Percentiles rank a stretch among this genome's conserved stretches.
These are phyloP conservation scores for Ganoderma resinaceum DNA, from an alignment of 1,284 basidiomycete genomes.

Conservation along the genomic window DNA sequence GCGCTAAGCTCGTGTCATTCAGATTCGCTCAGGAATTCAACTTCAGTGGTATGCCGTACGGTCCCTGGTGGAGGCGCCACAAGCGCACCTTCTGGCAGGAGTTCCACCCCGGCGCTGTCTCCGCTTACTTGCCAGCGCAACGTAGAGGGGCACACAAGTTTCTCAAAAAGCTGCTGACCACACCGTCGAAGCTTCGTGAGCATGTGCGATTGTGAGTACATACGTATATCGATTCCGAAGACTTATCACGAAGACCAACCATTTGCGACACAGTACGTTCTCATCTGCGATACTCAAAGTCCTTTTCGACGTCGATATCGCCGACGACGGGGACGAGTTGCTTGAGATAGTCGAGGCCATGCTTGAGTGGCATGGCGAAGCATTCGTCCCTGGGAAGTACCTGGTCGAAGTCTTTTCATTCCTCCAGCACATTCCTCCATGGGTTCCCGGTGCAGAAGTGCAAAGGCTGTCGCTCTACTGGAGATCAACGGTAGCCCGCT, in stretches of 20 bases:
- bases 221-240: background rate
- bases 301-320: slow-evolving; percentile 13
- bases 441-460: slow-evolving; percentile 16
- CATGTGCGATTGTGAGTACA: slow-evolving; percentile 6
- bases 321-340: slow-evolving; percentile 7
- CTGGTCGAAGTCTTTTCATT: slow-evolving; percentile 16
- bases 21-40: slow-evolving; percentile 18
- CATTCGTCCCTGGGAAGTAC: slow-evolving; percentile 15
- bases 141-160: slow-evolving; percentile 3
- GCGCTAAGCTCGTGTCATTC: background rate
- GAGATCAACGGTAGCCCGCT: background rate
- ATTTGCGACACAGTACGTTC: slow-evolving; percentile 7
- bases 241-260: too few relatives aligned
- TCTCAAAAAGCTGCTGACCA: background rate
- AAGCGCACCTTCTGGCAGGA: slow-evolving; percentile 17
- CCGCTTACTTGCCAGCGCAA: slow-evolving; percentile 11
- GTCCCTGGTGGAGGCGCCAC: slow-evolving; percentile 15
- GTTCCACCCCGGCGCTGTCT: slow-evolving; percentile 13
- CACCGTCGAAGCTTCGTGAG: background rate
- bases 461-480: background rate
- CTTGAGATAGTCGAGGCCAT: slow-evolving; percentile 3
- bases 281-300: background rate
- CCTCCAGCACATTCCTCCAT: slow-evolving; percentile 17
- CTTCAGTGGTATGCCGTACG: slow-evolving; percentile 16
- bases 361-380: background rate